These are phyloP conservation scores for Immersiella caudata DNA, from an alignment of 495 filamentous ascomycete genomes.

Conservation along the genomic window DNA sequence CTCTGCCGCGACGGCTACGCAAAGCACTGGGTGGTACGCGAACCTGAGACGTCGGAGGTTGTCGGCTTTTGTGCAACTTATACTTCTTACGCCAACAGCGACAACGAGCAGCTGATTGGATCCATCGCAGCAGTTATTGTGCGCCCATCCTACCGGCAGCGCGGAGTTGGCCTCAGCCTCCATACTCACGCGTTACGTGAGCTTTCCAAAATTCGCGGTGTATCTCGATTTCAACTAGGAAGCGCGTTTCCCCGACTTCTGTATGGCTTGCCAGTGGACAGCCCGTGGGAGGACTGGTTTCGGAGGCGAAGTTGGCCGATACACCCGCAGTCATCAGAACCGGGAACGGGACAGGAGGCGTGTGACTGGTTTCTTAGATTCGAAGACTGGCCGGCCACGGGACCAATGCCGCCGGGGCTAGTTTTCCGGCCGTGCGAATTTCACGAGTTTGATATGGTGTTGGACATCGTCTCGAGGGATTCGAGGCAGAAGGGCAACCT, in stretches of 20 bases:
- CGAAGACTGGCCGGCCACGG: conserved; percentile 51
- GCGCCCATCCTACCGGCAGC: conserved; percentile 52
- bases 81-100: conserved; percentile 56
- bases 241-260: conserved; percentile 64
- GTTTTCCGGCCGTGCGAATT: conserved; percentile 54
- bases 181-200: conserved; percentile 57
- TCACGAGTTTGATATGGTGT: conserved; percentile 54
- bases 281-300: conserved; percentile 58
- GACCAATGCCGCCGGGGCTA: conserved; percentile 39
- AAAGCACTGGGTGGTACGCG: conserved; percentile 64
- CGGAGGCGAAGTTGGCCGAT: conserved; percentile 59
- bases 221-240: conserved; percentile 60
- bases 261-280: conserved; percentile 57
- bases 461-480: conserved; percentile 56
- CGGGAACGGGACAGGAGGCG: conserved; percentile 52
- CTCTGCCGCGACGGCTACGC: conserved; percentile 63
- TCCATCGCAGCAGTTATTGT: conserved; percentile 63
- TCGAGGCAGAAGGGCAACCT: conserved; percentile 46
- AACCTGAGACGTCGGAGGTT: conserved; percentile 51
- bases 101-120: conserved; percentile 57
- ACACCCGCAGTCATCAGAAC: conserved; percentile 38
- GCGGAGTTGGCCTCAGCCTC: conserved; percentile 59
- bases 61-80: conserved; percentile 65
- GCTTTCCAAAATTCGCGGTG: conserved; percentile 56
- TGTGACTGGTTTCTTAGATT: conserved; percentile 61